These are phyloP conservation scores for Podospora comata DNA, from an alignment of 495 filamentous ascomycete genomes.

Conservation along the genomic window DNA sequence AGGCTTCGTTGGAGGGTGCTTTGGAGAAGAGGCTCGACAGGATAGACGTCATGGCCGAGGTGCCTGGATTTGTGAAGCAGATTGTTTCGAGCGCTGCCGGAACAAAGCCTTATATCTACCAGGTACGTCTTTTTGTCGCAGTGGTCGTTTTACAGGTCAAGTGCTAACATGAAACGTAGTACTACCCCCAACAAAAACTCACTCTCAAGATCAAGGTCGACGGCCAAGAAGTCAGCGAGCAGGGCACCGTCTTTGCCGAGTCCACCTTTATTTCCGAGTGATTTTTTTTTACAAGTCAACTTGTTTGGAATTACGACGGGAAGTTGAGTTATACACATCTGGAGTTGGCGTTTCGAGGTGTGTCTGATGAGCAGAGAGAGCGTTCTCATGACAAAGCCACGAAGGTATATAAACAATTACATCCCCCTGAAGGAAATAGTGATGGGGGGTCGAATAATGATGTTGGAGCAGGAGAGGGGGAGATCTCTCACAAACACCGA, in stretches of 20 bases:
- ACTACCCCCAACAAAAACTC: slow-evolving; percentile 55
- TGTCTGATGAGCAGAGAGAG: neutral
- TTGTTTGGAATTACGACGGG: slow-evolving; percentile 15
- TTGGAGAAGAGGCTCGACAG: slow-evolving; percentile 74
- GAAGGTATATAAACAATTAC: neutral
- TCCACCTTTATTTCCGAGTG: slow-evolving; percentile 82
- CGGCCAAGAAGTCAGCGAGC: slow-evolving; percentile 68
- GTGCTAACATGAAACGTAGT: slow-evolving; percentile 48
- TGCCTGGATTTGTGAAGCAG: slow-evolving; percentile 90
- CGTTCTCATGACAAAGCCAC: neutral
- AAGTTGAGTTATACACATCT: neutral
- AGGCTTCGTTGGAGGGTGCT: slow-evolving; percentile 64
- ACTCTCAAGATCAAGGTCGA: slow-evolving; percentile 79
- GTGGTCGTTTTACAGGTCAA: no score
- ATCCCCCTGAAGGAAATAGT: neutral
- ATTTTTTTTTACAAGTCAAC: neutral
- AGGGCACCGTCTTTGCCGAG: slow-evolving; percentile 76
- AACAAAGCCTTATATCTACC: slow-evolving; percentile 96
- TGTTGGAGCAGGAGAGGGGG: neutral
- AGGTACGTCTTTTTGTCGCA: slow-evolving; percentile 51
- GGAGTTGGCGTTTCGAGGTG: slow-evolving; percentile 4
- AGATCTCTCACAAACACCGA: neutral
- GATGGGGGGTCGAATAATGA: neutral
- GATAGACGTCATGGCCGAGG: slow-evolving; percentile 93
- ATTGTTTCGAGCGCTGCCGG: slow-evolving; percentile 84